Percentiles rank a stretch among this genome's conserved stretches.
Evolutionary conservation across 306 rosid genomes (phyloP).

Genomic region (Carpinus fangiana): DNA sequence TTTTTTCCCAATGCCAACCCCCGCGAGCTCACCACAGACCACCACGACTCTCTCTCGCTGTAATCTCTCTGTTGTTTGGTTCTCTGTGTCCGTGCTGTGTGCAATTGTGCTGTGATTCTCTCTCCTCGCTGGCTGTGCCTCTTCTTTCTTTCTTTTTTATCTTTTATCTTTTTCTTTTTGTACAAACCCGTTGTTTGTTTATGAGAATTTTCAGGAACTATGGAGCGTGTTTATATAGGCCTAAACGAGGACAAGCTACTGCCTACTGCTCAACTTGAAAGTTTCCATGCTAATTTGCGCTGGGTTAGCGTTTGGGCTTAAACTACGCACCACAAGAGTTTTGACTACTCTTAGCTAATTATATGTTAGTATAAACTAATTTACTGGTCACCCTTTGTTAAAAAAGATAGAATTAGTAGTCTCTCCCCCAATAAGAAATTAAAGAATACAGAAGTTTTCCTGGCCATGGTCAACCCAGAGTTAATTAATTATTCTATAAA

Average conservation of each 20-base stretch:
- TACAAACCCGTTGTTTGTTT: constrained; percentile 7
- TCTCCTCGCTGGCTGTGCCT: constrained; percentile 5
- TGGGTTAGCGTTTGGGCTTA: not conserved
- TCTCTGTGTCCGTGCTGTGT: not conserved
- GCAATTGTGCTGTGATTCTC: constrained; percentile 17
- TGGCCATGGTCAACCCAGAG: too few species aligned
- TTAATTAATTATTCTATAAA: too few species aligned
- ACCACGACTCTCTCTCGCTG: constrained; percentile 14
- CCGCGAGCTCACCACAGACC: constrained; percentile 26
- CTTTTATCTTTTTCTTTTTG: not conserved
- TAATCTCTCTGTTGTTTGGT: not conserved
- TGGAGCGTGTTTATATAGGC: constrained; percentile 14
- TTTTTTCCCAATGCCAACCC: constrained; percentile 32
- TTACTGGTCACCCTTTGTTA: too few species aligned
- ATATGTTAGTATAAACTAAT: too few species aligned
- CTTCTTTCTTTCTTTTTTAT: too few species aligned
- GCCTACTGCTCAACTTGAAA: not conserved
- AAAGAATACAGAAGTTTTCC: too few species aligned
- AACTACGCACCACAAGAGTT: not conserved
- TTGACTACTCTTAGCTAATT: not conserved
- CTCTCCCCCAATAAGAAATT: too few species aligned
- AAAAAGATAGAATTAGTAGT: too few species aligned
- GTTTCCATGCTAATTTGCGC: constrained; percentile 4
- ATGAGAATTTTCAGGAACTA: not conserved
- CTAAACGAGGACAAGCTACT: constrained; percentile 17